These are phyloP conservation scores for Aspergillus homomorphus DNA, from an alignment of 495 filamentous ascomycete genomes.

Conservation along the genomic window DNA sequence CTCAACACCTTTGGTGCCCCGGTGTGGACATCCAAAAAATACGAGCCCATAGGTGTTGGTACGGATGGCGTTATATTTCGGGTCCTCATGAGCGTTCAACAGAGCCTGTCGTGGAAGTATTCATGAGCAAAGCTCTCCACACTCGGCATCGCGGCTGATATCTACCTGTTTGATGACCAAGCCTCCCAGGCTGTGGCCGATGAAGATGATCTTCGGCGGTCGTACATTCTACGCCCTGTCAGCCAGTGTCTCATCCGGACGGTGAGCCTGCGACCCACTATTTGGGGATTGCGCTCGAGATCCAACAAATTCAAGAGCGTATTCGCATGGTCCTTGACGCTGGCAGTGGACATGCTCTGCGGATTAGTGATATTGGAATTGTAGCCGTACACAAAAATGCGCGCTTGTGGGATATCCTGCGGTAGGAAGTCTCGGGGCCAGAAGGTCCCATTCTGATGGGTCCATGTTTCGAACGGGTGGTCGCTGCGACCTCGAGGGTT, in stretches of 20 bases:
- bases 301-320: slow-evolving; percentile 36
- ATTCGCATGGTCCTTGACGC: slow-evolving; percentile 40
- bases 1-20: slow-evolving; percentile 39
- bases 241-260: background rate
- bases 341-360: slow-evolving; percentile 37
- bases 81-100: slow-evolving; percentile 41
- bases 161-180: slow-evolving; percentile 45
- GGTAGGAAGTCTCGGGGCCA: slow-evolving; percentile 42
- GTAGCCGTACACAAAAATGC: slow-evolving; percentile 44
- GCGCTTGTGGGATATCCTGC: slow-evolving; percentile 37
- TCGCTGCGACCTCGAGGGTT: slow-evolving; percentile 38
- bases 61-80: slow-evolving; percentile 38
- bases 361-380: slow-evolving; percentile 40
- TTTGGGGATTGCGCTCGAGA: slow-evolving; percentile 30
- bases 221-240: slow-evolving; percentile 10
- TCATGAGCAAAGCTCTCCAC: too few relatives aligned
- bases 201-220: slow-evolving; percentile 40
- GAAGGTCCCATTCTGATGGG: slow-evolving; percentile 34
- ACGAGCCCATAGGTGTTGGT: slow-evolving; percentile 40
- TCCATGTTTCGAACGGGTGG: slow-evolving; percentile 43
- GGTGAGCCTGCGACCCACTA: slow-evolving; percentile 12
- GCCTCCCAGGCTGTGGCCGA: slow-evolving; percentile 47
- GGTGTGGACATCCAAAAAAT: slow-evolving; percentile 48
- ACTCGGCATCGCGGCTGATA: background rate
- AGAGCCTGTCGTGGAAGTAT: slow-evolving; percentile 27